Base-by-base conservation (phyloP, 495 filamentous ascomycete species). In the Penicillium macrosclerotiorum region DNA sequence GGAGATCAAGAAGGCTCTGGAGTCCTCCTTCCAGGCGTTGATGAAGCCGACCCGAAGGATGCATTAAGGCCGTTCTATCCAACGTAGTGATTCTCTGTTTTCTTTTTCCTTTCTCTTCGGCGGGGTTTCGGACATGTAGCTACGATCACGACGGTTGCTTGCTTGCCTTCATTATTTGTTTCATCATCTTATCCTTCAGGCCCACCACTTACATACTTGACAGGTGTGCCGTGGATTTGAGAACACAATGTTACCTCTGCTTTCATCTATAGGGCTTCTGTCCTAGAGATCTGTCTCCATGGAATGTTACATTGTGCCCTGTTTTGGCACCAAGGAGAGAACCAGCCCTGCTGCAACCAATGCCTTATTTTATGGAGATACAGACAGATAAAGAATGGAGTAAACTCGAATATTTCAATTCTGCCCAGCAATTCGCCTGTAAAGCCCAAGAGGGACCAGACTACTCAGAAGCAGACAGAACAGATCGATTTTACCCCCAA, bases 11-110 rank as follows among this genome's bases (percentile, higher is more conserved):
- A 82, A 86, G 51, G 83, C 81, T 37, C 66, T 91, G 25, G 83
- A 89, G 44, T 77, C 76, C 23, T 82, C 88, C n/a, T 96, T 90
- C 68, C 78, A 79, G 56, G 89, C 95, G 30, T 66, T 96, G 32
- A 57, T 82, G 44, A 89, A 85, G 63, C 74, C 74, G 12, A 48
- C 62, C 11, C 63, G 74, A 50, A 59, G 73, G 52, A 51, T 73
- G 51, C 72, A 73, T 42, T 75, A 55, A 60, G 24, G 17, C 23
- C 36, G 20, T 25, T 35, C 8, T 27, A 17, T 20, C 4, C 8
- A 18, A 14, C 13, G 19, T 24, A 24, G 31, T 13, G 5, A 6
- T 3, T 27, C 14, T 17, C 20, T 9, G 26, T 27, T 13, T 16
- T 22, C 31, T 54, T 24, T 31, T 43, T 25, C 25, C 19, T 7